Evolutionary conservation across 176 grass and related monocot species (phyloP), one percentile per base, ranked within the genome.

Genomic region (Ensete ventricosum): DNA sequence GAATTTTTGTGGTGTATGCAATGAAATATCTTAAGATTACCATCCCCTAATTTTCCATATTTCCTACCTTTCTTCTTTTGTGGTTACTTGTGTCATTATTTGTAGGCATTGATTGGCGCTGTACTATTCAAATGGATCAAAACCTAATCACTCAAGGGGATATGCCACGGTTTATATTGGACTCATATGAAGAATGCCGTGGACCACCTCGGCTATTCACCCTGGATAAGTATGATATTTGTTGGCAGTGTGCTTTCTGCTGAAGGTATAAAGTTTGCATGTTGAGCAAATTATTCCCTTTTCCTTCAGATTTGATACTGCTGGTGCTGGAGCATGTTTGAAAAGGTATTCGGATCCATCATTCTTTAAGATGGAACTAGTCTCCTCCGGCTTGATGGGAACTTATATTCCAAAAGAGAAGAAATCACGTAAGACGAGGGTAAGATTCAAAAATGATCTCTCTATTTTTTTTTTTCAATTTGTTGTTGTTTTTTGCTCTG

Each of bases 111-210:
- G 82, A 91, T 64, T 95, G 90, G 90, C 91, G 77, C 64, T 54
- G 88, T 17, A 99, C 89, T 91, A 71, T 95, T 86, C 88, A 84
- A 77, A 79, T 93, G 76, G 88, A 89, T 79, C 91, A 91, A 76
- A 99, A 89, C 87, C 73, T 99, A 80, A 81, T 99, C 71, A 95
- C 84, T 13, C 82, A 84, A 86, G 96, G 91, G 89, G 96, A 99
- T 89, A 95, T 99, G 96, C 96, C 96, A 29, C 96, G 86, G 62
- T 99, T 99, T 81, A 82, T 99, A 83, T 84, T 99, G 88, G 96
- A 99, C 76, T 99, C 91, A 21, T 99, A 99, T 20, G 88, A 99
- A 99, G 96, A 99, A 86, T 99, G 96, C 26, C 83, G 11, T 85
- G 84, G 91, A 2, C 91, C 91, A 64, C 96, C 96, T 24, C 88